A percentile compares a stretch with the other conserved stretches of the same genome.
Evolutionary conservation across 441 rosid genomes (phyloP).

Genomic region (Brassica balearica): DNA sequence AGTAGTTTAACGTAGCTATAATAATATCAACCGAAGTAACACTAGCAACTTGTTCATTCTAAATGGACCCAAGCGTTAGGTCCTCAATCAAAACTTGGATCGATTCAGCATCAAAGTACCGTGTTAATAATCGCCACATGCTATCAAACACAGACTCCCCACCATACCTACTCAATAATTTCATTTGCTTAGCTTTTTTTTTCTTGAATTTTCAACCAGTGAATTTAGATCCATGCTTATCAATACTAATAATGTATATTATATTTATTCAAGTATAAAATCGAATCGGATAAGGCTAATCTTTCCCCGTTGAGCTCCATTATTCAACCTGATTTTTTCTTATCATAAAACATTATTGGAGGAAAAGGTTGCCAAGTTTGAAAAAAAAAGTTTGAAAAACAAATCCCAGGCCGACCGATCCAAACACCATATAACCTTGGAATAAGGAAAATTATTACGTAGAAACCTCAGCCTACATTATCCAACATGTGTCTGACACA

Average conservation of each 20-base stretch:
- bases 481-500: slow-evolving; percentile 30
- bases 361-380: slow-evolving; percentile 10
- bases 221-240: neutral
- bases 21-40: slow-evolving; percentile 27
- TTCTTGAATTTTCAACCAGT: slow-evolving; percentile 33
- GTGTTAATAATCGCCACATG: slow-evolving; percentile 25
- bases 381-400: neutral
- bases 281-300: slow-evolving; percentile 8
- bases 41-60: slow-evolving; percentile 33
- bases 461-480: slow-evolving; percentile 8
- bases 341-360: neutral
- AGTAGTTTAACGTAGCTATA: slow-evolving; percentile 15
- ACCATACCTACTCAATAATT: slow-evolving; percentile 41
- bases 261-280: neutral
- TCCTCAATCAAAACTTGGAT: slow-evolving; percentile 19
- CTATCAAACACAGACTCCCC: slow-evolving; percentile 30
- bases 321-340: neutral
- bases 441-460: neutral
- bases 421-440: neutral
- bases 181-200: slow-evolving; percentile 13
- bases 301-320: neutral
- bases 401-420: neutral
- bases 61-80: slow-evolving; percentile 25
- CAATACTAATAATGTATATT: neutral
- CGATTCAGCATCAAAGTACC: slow-evolving; percentile 28